These are phyloP conservation scores for Tolypocladium paradoxum DNA, from an alignment of 2,329 filamentous ascomycete species.

Conservation along the genomic window DNA sequence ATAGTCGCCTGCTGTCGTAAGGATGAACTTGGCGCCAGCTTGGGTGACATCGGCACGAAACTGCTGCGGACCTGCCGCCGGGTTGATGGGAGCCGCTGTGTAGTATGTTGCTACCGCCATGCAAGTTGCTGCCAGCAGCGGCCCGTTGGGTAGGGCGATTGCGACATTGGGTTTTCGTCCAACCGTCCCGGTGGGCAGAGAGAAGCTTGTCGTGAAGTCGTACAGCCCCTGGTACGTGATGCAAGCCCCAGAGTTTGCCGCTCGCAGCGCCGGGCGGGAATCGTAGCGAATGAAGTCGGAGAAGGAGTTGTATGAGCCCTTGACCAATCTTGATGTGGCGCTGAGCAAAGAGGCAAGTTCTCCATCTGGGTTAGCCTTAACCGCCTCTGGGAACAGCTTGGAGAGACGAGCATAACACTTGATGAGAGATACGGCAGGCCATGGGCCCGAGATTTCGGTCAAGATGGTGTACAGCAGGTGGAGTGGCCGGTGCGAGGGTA, in stretches of 20 bases:
- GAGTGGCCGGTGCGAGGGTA: constrained; percentile 13
- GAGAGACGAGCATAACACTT: constrained; percentile 23
- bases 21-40: constrained; percentile 32
- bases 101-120: constrained; percentile 39
- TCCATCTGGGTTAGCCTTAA: constrained; percentile 15
- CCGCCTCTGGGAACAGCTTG: constrained; percentile 24
- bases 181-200: constrained; percentile 12
- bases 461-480: constrained; percentile 14
- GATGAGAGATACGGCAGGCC: constrained; percentile 18
- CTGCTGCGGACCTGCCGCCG: constrained; percentile 36
- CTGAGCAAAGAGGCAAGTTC: constrained; percentile 8
- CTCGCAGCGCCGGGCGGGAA: constrained; percentile 16
- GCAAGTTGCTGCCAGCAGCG: constrained; percentile 37
- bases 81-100: constrained; percentile 40
- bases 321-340: constrained; percentile 12
- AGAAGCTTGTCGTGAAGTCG: constrained; percentile 21
- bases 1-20: constrained; percentile 31
- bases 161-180: constrained; percentile 32
- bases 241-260: constrained; percentile 11
- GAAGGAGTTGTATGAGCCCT: constrained; percentile 25
- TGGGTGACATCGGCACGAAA: constrained; percentile 39
- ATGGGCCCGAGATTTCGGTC: constrained; percentile 14
- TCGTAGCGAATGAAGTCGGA: constrained; percentile 21
- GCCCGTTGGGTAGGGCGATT: constrained; percentile 42
- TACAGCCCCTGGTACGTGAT: constrained; percentile 21